A percentile compares a stretch with the other conserved stretches of the same genome.
phyloP scores from a whole-genome alignment of 352 stramenopile genomes.

The Elongisporangium prolatum region DNA sequence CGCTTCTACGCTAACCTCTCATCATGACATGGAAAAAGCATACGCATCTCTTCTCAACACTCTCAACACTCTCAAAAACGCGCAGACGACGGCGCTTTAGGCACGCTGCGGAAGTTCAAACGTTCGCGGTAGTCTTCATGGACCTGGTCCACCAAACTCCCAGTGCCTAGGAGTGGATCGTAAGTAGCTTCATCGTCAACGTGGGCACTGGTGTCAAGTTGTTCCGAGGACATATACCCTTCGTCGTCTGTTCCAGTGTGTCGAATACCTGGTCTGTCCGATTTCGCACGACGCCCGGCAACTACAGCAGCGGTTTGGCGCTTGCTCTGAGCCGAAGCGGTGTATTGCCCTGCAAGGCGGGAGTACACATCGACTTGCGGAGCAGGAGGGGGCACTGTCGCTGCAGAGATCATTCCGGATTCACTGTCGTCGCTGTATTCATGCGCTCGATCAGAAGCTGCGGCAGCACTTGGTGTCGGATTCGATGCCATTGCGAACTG shows the following conservation, averaged over 20 bases:
- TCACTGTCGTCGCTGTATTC: slow-evolving; percentile 33
- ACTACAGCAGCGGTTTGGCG: slow-evolving; percentile 36
- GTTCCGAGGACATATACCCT: slow-evolving; percentile 14
- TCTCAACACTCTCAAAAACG: neutral
- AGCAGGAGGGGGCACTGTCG: slow-evolving; percentile 39
- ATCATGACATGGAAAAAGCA: neutral
- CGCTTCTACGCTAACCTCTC: neutral
- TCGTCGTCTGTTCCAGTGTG: slow-evolving; percentile 19
- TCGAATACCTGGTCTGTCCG: slow-evolving; percentile 19
- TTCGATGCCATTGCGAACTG: slow-evolving; percentile 28
- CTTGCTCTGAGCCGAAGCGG: slow-evolving; percentile 77
- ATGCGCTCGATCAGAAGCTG: slow-evolving; percentile 17
- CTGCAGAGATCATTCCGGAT: slow-evolving; percentile 3
- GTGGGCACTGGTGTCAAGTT: slow-evolving; percentile 22
- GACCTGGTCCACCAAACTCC: slow-evolving; percentile 63
- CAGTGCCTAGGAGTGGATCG: slow-evolving; percentile 58
- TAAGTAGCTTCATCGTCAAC: slow-evolving; percentile 46
- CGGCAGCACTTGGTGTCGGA: slow-evolving; percentile 6
- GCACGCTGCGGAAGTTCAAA: slow-evolving; percentile 36
- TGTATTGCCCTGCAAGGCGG: slow-evolving; percentile 75
- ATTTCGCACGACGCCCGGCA: slow-evolving; percentile 21
- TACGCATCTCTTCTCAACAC: neutral
- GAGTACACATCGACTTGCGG: slow-evolving; percentile 77
- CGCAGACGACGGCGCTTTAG: neutral
- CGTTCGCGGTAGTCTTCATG: slow-evolving; percentile 75